Evolutionary conservation across 768 basidiomycete species (phyloP).

Genomic region (Hemileccinum impolitum): DNA sequence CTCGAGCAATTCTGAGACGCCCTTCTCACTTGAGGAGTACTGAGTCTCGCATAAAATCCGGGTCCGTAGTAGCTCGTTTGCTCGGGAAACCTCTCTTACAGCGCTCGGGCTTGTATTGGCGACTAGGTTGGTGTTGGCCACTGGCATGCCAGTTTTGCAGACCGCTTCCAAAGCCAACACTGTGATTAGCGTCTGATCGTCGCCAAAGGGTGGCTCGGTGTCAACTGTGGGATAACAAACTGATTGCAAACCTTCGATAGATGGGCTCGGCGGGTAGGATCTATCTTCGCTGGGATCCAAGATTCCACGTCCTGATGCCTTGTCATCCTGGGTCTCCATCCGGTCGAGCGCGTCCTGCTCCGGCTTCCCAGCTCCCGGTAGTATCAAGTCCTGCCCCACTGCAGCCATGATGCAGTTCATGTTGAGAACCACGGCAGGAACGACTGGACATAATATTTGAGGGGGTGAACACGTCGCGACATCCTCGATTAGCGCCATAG

Average conservation of each 20-base stretch:
- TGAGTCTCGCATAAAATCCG: constrained; percentile 1
- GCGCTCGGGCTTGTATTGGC: background rate
- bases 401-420: background rate
- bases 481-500: constrained; percentile 3
- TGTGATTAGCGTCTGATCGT: background rate
- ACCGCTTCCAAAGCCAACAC: background rate
- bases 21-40: too few relatives aligned
- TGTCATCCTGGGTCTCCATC: background rate
- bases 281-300: background rate
- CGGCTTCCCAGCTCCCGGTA: background rate
- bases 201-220: background rate
- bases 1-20: background rate
- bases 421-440: constrained; percentile 7
- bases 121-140: background rate
- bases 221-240: background rate
- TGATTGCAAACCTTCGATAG: background rate
- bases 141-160: background rate
- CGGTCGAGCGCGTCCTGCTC: background rate
- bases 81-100: background rate
- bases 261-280: background rate
- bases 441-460: background rate
- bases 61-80: background rate
- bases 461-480: constrained; percentile 12
- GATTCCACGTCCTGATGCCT: too few relatives aligned
- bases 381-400: background rate